Percentiles rank a stretch among this genome's conserved stretches.
These are phyloP conservation scores for Chlorokybus atmophyticus DNA, from an alignment of 139 green algal species.

Conservation along the genomic window DNA sequence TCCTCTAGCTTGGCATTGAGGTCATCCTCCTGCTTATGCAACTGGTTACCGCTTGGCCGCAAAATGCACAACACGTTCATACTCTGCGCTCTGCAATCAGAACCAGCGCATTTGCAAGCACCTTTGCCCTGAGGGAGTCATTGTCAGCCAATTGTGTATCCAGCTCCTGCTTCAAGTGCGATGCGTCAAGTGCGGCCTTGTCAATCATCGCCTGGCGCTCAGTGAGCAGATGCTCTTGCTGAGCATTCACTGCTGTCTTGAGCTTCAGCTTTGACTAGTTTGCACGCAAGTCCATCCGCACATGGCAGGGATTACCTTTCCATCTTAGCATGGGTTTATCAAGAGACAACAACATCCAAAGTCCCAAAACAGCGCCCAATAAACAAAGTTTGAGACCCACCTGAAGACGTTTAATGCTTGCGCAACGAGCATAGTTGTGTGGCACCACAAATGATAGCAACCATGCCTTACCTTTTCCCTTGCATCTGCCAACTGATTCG, in stretches of 20 bases:
- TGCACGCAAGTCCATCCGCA: background rate
- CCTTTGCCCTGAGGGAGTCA: background rate
- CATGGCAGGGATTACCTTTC: background rate
- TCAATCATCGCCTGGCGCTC: conserved; percentile 34
- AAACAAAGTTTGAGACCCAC: conserved; percentile 29
- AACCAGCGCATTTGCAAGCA: background rate
- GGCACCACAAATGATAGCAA: background rate
- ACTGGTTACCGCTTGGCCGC: background rate
- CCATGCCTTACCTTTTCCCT: background rate
- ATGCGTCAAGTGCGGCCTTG: conserved; percentile 3
- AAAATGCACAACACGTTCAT: background rate
- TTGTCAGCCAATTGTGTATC: background rate
- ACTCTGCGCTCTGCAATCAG: background rate
- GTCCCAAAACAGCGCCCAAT: no score
- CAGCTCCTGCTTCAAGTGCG: background rate
- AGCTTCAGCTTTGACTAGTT: conserved; percentile 56
- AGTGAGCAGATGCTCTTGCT: conserved; percentile 66
- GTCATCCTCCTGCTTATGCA: conserved; percentile 31
- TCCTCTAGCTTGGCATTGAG: conserved; percentile 64
- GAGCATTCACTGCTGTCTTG: conserved; percentile 52
- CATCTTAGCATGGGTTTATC: no score
- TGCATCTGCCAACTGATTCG: background rate
- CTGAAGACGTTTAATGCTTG: conserved; percentile 59
- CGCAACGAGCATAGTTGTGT: background rate
- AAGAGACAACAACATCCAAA: no score